Evolutionary conservation across 1,284 basidiomycete genomes (phyloP), one percentile per base, ranked within the genome.

Genomic region (Fereydounia khargensis): DNA sequence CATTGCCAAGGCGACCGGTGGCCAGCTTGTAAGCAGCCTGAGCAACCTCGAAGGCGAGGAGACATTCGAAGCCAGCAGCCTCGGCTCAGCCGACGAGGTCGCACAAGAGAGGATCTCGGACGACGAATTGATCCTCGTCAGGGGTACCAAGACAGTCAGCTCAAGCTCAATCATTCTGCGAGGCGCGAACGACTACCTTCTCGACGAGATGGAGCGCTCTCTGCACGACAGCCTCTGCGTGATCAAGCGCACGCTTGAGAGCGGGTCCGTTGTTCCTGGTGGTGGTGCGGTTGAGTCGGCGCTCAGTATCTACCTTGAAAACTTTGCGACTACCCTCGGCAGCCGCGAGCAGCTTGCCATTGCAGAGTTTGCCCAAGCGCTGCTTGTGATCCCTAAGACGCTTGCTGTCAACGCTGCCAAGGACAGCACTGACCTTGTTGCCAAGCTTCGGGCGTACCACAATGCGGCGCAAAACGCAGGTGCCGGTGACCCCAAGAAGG

Each of bases 151-250:
- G 80, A 86, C 91, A 25, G 92, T 97, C 75, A 92, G 80, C 79
- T 92, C 91, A 17, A 82, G 88, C 19, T 96, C 92, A 30, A 88
- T 99, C 73, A 85, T 98, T 50, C 80, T 99, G 54, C 85, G 95
- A 49, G 95, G 95, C 46, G 95, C 95, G 30, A 99, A 98, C 78
- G 95, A 99, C 79, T 98, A 96, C 78, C 90, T 98, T 87, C 80
- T 98, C 61, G 95, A 99, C 77, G 95, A 99, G 81, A 98, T 98
- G 95, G 95, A 99, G 80, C 82, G 95, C 25, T 86, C 91, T 0
- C 78, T 99, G 65, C 95, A 99, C 76, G 95, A 99, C 78, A 88
- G 89, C 0, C 79, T 98, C 46, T 92, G 87, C 32, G 85, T 97
- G 67, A 89, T 98, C 80, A 99, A 99, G 81, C 84, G 95, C 47